Evolutionary conservation across 495 filamentous ascomycete species (phyloP).

Genomic region (Acidiella bohemica): DNA sequence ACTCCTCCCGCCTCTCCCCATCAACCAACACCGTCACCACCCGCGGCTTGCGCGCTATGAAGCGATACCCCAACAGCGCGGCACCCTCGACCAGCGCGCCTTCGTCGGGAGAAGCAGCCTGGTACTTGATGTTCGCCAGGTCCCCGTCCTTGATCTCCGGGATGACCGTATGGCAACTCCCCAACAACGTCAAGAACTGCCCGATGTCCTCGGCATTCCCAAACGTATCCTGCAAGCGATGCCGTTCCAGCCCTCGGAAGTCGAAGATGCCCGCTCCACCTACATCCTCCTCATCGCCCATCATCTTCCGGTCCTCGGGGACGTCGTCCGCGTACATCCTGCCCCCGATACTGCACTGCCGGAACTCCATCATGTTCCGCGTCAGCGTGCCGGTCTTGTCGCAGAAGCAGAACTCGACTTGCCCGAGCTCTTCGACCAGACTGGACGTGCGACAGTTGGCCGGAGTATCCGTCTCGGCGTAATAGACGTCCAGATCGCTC

Average conservation of each 20-base stretch:
- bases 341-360: conserved; percentile 81
- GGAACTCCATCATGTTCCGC: conserved; percentile 98
- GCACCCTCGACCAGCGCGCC: conserved; percentile 93
- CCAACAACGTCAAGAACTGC: conserved; percentile 75
- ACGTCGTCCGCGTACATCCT: conserved; percentile 90
- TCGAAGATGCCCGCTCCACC: conserved; percentile 73
- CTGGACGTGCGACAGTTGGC: conserved; percentile 92
- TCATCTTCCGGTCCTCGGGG: conserved; percentile 78
- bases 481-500: conserved; percentile 95
- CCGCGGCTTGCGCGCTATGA: conserved; percentile 77
- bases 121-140: conserved; percentile 77
- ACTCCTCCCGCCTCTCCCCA: conserved; percentile 53
- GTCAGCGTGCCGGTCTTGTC: conserved; percentile 99
- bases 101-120: conserved; percentile 95
- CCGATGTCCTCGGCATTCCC: conserved; percentile 72
- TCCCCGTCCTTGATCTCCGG: conserved; percentile 71
- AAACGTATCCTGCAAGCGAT: conserved; percentile 7
- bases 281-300: conserved; percentile 38
- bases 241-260: conserved; percentile 53
- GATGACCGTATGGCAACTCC: conserved; percentile 96
- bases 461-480: conserved; percentile 87
- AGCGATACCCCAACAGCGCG: conserved; percentile 69
- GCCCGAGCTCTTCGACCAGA: conserved; percentile 91
- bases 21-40: conserved; percentile 66
- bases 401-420: conserved; percentile 97